Base-by-base conservation (phyloP, 441 rosid genomes). In the Syzygium syzygioides region DNA sequence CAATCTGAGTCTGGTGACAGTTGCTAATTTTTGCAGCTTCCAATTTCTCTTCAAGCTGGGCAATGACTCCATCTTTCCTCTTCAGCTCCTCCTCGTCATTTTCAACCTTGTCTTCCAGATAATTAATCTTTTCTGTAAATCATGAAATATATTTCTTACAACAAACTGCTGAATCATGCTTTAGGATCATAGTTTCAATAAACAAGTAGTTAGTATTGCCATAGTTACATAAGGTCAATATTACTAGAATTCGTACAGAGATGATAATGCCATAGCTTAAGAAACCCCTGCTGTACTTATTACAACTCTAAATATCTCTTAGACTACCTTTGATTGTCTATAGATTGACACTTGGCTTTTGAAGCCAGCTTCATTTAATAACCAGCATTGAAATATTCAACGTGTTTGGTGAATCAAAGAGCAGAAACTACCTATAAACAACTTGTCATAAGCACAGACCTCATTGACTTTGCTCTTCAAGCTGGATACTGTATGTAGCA, bases 401-500 rank as follows among this genome's bases (percentile, higher is more conserved):
- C 57, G 79, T 41, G 28, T 71, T 71, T 37, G 86, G 91, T 54
- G 48, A 86, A 88, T 37, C 52, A 55, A 55, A 71, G 55, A 32
- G 37, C 28, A 64, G 86, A 89, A 71, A 87, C 93, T 92, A 97
- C 99, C 96, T 34, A 91, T 86, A 92, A 94, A 95, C 53, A 92
- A 88, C 55, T 90, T 90, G 91, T 94, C 98, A 87, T 92, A 92
- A 30, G 93, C 87, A 88, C 93, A 91, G 90, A 95, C 94, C 55
- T 90, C 91, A 26, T 94, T 96, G 94, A 96, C 91, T 94, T 93
- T 96, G 90, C 93, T 93, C 94, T 93, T 94, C 90, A 96, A 90
- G 92, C 92, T 89, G 90, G 93, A 94, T 89, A 94, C 97, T 97
- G 94, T 57, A 91, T 17, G 87, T 59, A 87, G 87, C 80, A 89